Conservation (phyloP, 495 filamentous ascomycete species). For the Evansstolkia leycettana region DNA sequence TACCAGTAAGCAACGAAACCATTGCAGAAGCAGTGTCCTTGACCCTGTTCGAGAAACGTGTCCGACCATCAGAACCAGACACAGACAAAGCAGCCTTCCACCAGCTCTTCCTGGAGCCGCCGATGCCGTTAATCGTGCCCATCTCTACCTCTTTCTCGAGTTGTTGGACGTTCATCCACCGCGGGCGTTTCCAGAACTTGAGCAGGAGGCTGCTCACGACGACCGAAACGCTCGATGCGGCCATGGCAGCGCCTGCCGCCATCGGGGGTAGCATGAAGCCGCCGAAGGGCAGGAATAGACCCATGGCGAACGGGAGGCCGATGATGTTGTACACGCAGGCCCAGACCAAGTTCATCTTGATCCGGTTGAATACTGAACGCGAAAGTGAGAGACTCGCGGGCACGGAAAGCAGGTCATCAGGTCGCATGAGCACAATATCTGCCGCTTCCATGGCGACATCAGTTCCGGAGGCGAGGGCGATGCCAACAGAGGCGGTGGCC, state of each 20-base stretch:
- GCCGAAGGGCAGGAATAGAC: slow-evolving; percentile 76
- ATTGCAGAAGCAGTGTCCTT: slow-evolving; percentile 6
- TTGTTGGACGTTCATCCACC: slow-evolving; percentile 74
- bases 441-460: slow-evolving; percentile 98
- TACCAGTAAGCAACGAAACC: slow-evolving; percentile 21
- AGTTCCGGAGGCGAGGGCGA: slow-evolving; percentile 83
- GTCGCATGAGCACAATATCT: slow-evolving; percentile 89
- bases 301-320: slow-evolving; percentile 95
- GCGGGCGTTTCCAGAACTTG: slow-evolving; percentile 76
- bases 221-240: slow-evolving; percentile 76
- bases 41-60: slow-evolving; percentile 11
- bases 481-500: slow-evolving; percentile 83
- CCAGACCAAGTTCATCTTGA: slow-evolving; percentile 88
- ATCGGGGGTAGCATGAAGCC: slow-evolving; percentile 84
- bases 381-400: slow-evolving; percentile 75
- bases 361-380: slow-evolving; percentile 75
- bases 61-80: slow-evolving; percentile 7
- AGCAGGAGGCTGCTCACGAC: slow-evolving; percentile 73
- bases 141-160: slow-evolving; percentile 37
- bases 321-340: slow-evolving; percentile 87
- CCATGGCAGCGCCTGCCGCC: slow-evolving; percentile 94
- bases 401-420: slow-evolving; percentile 82
- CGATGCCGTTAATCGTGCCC: slow-evolving; percentile 1
- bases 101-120: slow-evolving; percentile 16
- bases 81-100: slow-evolving; percentile 19